Evolutionary conservation across 768 basidiomycete genomes (phyloP).

Genomic region (Lactifluus subvellereus): DNA sequence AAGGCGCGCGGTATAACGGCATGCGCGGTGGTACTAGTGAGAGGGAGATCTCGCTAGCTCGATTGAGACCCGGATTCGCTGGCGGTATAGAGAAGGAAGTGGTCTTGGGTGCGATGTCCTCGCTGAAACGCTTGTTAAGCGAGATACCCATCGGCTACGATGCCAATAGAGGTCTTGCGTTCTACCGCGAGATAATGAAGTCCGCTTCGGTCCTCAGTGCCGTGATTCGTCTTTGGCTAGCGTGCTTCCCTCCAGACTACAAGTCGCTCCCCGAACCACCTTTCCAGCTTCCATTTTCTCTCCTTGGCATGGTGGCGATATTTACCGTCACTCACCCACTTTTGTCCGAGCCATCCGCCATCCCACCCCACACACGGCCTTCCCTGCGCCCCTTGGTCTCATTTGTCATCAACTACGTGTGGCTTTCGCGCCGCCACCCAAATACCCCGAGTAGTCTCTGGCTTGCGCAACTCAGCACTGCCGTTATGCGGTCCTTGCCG

Average conservation of each 20-base stretch:
- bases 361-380: slow-evolving; percentile 30
- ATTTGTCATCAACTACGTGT: slow-evolving; percentile 50
- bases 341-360: slow-evolving; percentile 37
- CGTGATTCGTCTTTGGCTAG: slow-evolving; percentile 57
- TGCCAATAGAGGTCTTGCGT: slow-evolving; percentile 11
- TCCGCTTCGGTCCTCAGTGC: slow-evolving; percentile 39
- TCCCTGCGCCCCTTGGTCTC: slow-evolving; percentile 49
- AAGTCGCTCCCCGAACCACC: slow-evolving; percentile 45
- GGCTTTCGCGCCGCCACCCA: slow-evolving; percentile 53
- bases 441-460: slow-evolving; percentile 52
- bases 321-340: slow-evolving; percentile 44
- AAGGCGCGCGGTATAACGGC: slow-evolving; percentile 70
- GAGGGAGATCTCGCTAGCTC: slow-evolving; percentile 35
- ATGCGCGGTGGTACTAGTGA: slow-evolving; percentile 61
- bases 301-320: slow-evolving; percentile 49
- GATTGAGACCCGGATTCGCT: slow-evolving; percentile 40
- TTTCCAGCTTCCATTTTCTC: slow-evolving; percentile 53
- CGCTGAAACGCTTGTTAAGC: slow-evolving; percentile 22
- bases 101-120: slow-evolving; percentile 24
- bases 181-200: slow-evolving; percentile 31
- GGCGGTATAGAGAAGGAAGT: slow-evolving; percentile 28
- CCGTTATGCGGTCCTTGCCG: slow-evolving; percentile 51
- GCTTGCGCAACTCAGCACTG: slow-evolving; percentile 59
- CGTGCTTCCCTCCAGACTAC: slow-evolving; percentile 46
- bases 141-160: slow-evolving; percentile 15